Evolutionary conservation across 495 filamentous ascomycete genomes (phyloP).

Genomic region (Articulospora tetracladia): DNA sequence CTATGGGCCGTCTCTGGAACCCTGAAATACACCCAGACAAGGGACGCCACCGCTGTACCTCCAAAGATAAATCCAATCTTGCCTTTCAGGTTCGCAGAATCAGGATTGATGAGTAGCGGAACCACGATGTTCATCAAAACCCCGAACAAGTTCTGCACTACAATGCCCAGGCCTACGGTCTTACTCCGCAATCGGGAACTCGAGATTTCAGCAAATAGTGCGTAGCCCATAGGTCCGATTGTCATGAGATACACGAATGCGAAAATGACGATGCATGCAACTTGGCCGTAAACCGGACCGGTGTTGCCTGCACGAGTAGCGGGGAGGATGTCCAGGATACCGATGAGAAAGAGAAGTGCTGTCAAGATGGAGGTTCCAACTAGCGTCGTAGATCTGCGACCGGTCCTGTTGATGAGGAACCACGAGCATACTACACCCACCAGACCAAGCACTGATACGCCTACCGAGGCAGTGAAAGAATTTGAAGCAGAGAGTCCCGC

Average conservation of each 20-base stretch:
- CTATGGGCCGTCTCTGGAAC: conserved; percentile 67
- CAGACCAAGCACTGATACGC: conserved; percentile 43
- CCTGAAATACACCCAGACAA: conserved; percentile 65
- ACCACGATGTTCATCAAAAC: conserved; percentile 60
- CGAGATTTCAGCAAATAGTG: conserved; percentile 10
- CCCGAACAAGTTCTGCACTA: conserved; percentile 51
- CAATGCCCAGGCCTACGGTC: conserved; percentile 59
- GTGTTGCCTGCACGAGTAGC: not conserved
- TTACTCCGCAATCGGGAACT: conserved; percentile 51
- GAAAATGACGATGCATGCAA: conserved; percentile 13
- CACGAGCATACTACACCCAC: conserved; percentile 47
- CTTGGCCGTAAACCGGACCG: conserved; percentile 5
- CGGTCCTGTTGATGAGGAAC: conserved; percentile 44
- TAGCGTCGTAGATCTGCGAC: conserved; percentile 44
- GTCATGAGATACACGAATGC: conserved; percentile 10
- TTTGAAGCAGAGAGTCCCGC: conserved; percentile 54
- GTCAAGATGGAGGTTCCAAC: not conserved
- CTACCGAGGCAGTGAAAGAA: conserved; percentile 48
- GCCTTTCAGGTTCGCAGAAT: conserved; percentile 57
- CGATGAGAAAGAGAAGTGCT: conserved; percentile 26
- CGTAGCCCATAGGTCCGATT: conserved; percentile 8
- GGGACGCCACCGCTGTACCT: conserved; percentile 34
- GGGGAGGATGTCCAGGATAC: conserved; percentile 7
- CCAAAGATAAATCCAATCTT: conserved; percentile 68
- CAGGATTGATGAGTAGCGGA: conserved; percentile 63